phyloP scores from a whole-genome alignment of 2,329 filamentous ascomycete genomes.

The Phaeosphaeriaceae sp. region DNA sequence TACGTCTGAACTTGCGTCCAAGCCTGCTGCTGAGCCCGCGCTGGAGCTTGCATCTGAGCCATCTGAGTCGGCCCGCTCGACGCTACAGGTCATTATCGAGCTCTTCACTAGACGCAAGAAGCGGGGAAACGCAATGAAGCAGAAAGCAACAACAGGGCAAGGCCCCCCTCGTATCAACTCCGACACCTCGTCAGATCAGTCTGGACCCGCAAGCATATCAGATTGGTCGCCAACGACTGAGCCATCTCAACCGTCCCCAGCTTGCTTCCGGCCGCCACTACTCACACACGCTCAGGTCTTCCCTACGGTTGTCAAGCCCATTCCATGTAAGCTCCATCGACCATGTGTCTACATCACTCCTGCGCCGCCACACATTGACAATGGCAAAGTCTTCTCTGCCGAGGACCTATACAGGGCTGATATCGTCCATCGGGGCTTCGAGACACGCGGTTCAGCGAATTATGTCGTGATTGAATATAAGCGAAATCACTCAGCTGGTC shows the following conservation, averaged over 20 bases:
- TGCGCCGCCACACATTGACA: slow-evolving; percentile 6
- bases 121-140: not conserved
- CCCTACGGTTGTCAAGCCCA: not conserved
- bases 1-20: too few species aligned
- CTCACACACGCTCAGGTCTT: slow-evolving; percentile 8
- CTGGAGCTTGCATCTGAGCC: not conserved
- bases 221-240: not conserved
- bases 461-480: not conserved
- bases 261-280: not conserved
- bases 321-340: not conserved
- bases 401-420: slow-evolving; percentile 11
- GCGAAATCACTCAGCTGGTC: not conserved
- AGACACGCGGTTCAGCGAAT: not conserved
- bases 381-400: slow-evolving; percentile 9
- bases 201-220: not conserved
- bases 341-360: not conserved
- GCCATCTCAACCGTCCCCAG: not conserved
- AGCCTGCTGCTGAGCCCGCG: too few species aligned
- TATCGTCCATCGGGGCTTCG: slow-evolving; percentile 17
- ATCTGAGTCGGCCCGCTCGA: not conserved
- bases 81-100: slow-evolving; percentile 11
- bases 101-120: slow-evolving; percentile 19
- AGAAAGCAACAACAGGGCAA: not conserved
- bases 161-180: not conserved
- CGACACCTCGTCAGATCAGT: not conserved